These are phyloP conservation scores for Ophiognomonia clavigignenti-juglandacearum DNA, from an alignment of 2,329 filamentous ascomycete species.

Conservation along the genomic window DNA sequence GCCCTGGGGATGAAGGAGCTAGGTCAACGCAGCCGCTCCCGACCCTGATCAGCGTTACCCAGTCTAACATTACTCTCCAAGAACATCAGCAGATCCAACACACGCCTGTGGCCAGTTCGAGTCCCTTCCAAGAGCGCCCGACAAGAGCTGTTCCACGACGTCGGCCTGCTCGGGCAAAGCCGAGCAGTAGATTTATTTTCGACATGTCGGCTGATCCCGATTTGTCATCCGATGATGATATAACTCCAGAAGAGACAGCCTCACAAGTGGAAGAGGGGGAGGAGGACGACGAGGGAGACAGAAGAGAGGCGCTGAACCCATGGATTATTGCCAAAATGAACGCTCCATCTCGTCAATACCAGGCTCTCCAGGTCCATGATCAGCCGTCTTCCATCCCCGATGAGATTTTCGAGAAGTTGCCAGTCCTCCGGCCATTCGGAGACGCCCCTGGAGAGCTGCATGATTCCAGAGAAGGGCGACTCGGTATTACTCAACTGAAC, in stretches of 20 bases:
- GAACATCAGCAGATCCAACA: no score
- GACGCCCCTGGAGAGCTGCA: constrained; percentile 26
- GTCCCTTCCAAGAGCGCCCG: not conserved
- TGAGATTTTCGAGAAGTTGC: constrained; percentile 18
- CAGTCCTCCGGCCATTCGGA: constrained; percentile 23
- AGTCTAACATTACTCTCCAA: not conserved
- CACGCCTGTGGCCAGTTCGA: not conserved
- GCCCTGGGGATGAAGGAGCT: constrained; percentile 20
- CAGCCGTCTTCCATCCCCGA: not conserved
- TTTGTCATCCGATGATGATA: constrained; percentile 14
- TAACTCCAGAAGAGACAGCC: not conserved
- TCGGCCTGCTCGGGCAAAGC: not conserved
- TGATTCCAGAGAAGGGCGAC: constrained; percentile 10
- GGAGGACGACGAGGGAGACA: not conserved
- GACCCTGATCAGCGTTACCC: no score
- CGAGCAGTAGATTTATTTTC: constrained; percentile 1
- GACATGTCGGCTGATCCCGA: constrained; percentile 14
- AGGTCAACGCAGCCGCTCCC: no score
- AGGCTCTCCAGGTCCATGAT: not conserved
- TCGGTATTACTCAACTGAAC: not conserved
- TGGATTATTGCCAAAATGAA: constrained; percentile 36
- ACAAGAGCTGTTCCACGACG: not conserved
- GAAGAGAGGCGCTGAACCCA: constrained; percentile 28
- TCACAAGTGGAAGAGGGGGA: not conserved
- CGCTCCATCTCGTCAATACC: constrained; percentile 14